Evolutionary conservation across 2,329 filamentous ascomycete species (phyloP).

Genomic region (Fusarium siculi): DNA sequence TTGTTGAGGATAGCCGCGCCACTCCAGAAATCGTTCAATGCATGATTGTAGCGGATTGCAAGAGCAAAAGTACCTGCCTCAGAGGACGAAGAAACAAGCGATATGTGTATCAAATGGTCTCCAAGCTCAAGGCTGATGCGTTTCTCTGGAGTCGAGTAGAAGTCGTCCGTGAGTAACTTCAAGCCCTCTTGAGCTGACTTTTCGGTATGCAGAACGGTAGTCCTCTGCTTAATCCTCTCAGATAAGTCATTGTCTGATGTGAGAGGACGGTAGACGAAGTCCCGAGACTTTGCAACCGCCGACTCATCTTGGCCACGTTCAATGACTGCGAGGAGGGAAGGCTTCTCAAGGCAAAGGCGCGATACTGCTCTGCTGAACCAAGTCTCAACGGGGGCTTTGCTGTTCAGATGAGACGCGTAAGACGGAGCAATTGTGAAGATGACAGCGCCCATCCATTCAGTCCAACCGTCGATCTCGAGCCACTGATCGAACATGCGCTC

Average conservation of each 20-base stretch:
- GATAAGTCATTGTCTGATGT: not conserved
- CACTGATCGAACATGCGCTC: conserved; percentile 13
- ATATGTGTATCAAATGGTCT: not conserved
- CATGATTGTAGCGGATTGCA: conserved; percentile 7
- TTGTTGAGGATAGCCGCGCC: not conserved
- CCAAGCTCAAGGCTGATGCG: conserved; percentile 4
- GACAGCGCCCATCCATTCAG: not conserved
- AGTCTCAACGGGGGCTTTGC: accelerated
- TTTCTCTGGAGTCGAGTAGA: not conserved
- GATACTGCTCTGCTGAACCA: not conserved
- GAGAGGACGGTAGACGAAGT: conserved; percentile 4
- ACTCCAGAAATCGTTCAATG: conserved; percentile 9
- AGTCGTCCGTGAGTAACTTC: conserved; percentile 3
- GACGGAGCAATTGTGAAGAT: not conserved
- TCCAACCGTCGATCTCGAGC: not conserved
- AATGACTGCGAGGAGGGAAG: not conserved
- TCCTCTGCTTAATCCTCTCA: not conserved
- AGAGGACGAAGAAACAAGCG: not conserved
- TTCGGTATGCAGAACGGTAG: not conserved
- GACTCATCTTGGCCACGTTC: not conserved
- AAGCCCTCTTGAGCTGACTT: not conserved
- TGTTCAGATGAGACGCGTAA: not conserved
- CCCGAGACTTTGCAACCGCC: not conserved
- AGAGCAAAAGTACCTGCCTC: not conserved
- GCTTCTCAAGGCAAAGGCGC: not conserved